A percentile compares a stretch with the other conserved stretches of the same genome.
These are phyloP conservation scores for Uronychia binucleata DNA, from an alignment of 73 alveolate species.

Conservation along the genomic window DNA sequence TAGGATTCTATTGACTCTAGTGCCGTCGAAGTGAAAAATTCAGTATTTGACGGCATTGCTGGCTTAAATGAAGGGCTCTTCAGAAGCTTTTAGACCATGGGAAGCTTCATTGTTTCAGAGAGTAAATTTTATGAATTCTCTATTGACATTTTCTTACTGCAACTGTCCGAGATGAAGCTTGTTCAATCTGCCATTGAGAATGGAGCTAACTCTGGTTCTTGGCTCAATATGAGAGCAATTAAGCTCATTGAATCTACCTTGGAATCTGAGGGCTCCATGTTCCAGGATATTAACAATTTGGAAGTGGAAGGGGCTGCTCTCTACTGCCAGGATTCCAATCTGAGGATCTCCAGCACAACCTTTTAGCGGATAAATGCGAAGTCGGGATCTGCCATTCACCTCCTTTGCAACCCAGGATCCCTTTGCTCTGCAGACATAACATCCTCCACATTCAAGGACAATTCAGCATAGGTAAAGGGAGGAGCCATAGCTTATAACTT, in stretches of 20 bases:
- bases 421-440: not conserved
- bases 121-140: no score
- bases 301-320: not conserved
- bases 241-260: not conserved
- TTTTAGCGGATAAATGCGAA: not conserved
- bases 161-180: no score
- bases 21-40: no score
- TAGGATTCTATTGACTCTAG: no score
- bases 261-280: not conserved
- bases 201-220: no score
- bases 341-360: not conserved
- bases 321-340: not conserved
- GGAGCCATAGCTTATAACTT: not conserved
- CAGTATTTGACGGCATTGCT: no score
- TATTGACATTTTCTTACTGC: no score
- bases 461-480: not conserved
- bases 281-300: not conserved
- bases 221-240: not conserved
- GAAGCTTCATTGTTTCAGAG: no score
- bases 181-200: no score
- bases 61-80: no score
- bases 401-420: not conserved
- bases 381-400: not conserved
- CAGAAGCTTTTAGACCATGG: no score
- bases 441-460: not conserved